Base-by-base conservation (phyloP, 208 protist genomes). In the Blechomonas ayalai region DNA sequence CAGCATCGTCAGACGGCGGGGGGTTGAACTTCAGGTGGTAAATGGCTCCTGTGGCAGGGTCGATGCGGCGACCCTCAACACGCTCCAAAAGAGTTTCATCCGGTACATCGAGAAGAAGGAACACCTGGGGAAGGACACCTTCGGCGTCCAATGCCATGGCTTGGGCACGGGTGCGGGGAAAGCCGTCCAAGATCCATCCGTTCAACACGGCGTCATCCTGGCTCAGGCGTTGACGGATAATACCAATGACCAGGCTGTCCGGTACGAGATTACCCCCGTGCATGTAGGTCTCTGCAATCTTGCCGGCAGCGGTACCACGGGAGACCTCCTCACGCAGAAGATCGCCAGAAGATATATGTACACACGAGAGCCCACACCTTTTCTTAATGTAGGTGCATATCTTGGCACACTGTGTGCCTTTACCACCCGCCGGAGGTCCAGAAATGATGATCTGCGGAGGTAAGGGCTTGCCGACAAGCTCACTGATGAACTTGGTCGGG, bases 161-260 rank as follows among this genome's bases (percentile, higher is more conserved):
- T 69, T 97, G 92, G 27, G 40, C 66, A 13, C 59, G 38, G 29
- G 74, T 95, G 31, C 89, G 71, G 9, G 92, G 92, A 55, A 93
- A 97, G 24, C 92, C 92, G 47, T 96, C 89, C 9, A 97, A 63
- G 45, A 97, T 59, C 79, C 84, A 97, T 16, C 92, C 92, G 31
- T 88, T 72, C 38, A 67, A 35, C 34, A 72, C 42, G 13, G 65
- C 82, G 36, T 95, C 84, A 12, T 79, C 72, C 45, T 81, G 23
- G 33, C 65, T 33, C 20, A 96, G 59, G 18, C 84, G 80, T n/a
- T 78, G 43, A 23, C 62, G 70, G 20, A 90, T 67, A 12, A 92
- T 62, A 32, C 59, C 35, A 35, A 70, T 67, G 50, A 93, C 73
- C 31, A 92, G 62, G 26, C 55, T 72, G 45, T 90, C 77, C 9